These are phyloP conservation scores for Alternaria burnsii DNA, from an alignment of 2,329 filamentous ascomycete genomes.

Conservation along the genomic window DNA sequence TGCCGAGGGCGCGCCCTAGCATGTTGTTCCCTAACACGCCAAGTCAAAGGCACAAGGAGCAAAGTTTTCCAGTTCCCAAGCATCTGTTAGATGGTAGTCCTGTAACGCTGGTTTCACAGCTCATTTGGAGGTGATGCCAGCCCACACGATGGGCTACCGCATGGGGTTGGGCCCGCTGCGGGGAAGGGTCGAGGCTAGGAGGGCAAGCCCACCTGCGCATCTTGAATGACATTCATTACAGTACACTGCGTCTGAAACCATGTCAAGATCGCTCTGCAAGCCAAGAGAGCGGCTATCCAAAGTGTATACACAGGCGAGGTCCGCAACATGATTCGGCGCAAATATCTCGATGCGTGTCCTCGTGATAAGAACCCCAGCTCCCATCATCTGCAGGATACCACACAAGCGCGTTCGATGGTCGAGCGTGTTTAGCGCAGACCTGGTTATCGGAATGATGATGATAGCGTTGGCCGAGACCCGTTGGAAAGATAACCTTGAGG, in stretches of 20 bases:
- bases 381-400: conserved; percentile 25
- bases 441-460: conserved; percentile 35
- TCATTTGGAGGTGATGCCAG: neutral
- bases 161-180: conserved; percentile 19
- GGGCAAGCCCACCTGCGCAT: conserved; percentile 10
- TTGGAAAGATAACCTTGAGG: conserved; percentile 27
- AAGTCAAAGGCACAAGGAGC: neutral
- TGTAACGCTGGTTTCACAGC: neutral
- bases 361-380: conserved; percentile 27
- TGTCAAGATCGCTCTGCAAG: neutral
- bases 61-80: neutral
- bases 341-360: conserved; percentile 24
- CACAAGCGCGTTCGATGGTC: conserved; percentile 23
- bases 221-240: conserved; percentile 4
- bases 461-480: conserved; percentile 16
- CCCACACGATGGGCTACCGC: conserved; percentile 17
- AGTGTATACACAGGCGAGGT: conserved; percentile 34
- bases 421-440: conserved; percentile 30
- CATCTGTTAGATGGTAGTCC: neutral
- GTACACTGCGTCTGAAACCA: neutral
- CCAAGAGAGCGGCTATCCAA: conserved; percentile 8
- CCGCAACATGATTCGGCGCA: conserved; percentile 27
- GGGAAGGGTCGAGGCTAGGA: conserved; percentile 15
- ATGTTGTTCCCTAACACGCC: neutral
- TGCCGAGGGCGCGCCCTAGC: conserved; percentile 6